Evolutionary conservation across 768 basidiomycete species (phyloP).

Genomic region (Tricholoma furcatifolium): DNA sequence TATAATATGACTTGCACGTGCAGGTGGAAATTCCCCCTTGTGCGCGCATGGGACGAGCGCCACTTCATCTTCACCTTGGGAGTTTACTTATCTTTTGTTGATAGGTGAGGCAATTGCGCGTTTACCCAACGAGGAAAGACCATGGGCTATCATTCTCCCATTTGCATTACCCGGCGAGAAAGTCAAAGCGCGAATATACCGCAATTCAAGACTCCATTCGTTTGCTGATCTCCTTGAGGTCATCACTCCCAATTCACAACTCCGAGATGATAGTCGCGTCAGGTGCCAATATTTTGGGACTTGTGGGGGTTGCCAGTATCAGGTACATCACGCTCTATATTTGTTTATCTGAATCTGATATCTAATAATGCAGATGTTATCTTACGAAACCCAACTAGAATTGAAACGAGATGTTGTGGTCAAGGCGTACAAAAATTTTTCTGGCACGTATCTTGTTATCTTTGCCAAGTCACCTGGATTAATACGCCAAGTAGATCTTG

Average conservation of each 20-base stretch:
- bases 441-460: conserved; percentile 35
- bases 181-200: conserved; percentile 70
- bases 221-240: conserved; percentile 73
- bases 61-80: no score
- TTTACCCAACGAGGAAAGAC: conserved; percentile 40
- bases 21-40: neutral
- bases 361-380: conserved; percentile 60
- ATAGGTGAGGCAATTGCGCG: conserved; percentile 70
- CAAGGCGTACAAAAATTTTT: conserved; percentile 82
- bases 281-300: conserved; percentile 85
- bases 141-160: conserved; percentile 85
- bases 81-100: neutral
- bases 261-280: conserved; percentile 65
- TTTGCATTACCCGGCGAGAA: conserved; percentile 84
- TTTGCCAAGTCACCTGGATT: neutral
- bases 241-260: conserved; percentile 54
- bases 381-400: conserved; percentile 82
- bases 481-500: conserved; percentile 44
- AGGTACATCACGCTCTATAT: conserved; percentile 42
- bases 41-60: no score
- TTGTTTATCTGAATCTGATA: neutral
- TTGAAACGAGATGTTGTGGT: conserved; percentile 85
- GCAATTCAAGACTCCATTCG: conserved; percentile 69
- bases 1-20: neutral
- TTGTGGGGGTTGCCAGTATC: conserved; percentile 95